Evolutionary conservation across 2,329 filamentous ascomycete species (phyloP), one percentile per base, ranked within the genome.

Genomic region (Phialophora tarda): DNA sequence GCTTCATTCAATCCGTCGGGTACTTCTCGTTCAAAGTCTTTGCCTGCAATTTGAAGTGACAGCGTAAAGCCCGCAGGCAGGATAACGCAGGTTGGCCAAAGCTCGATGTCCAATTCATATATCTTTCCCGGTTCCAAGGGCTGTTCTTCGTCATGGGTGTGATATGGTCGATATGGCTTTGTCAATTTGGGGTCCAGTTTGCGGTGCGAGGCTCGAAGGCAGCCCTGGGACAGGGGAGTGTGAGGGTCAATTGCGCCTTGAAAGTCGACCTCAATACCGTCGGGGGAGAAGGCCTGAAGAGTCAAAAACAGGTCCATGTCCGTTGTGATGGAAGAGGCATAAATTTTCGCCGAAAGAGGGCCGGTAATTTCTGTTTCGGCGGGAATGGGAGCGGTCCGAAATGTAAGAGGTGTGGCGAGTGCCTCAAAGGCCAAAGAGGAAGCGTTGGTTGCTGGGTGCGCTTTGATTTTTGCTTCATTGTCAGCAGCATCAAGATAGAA

Each of bases 141-240:
- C 41, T 62, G 59, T 21, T 32, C 4, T 30, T 65, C 63, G 50
- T 65, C 63, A 26, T 65, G 63, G 32, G n/a, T 59, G 48, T 62
- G 63, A 24, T 57, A 65, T 5, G 63, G 63, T 8, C 63, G 58
- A 44, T 65, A 57, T 3, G 57, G 58, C 4, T 62, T 50, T 12
- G 59, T 17, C 41, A 53, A 56, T 2, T 11, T 11, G 12, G 17
- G 2, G 38, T 65, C 63, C 2, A 65, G 41, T 32, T 65, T 65
- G 11, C 63, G 58, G 32, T 65, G 63, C 6, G 32, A 50, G 2
- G 50, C 63, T 12, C 63, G 30, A 7, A 65, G 51, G 59, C 63
- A 65, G 2, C 63, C 63, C 32, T 65, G 63, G 17, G 63, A n/a
- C 6, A 65, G 59, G 12, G 63, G 63, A 11, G 63, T 65, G 21